phyloP scores from a whole-genome alignment of 768 basidiomycete species.

The Agaricus sinodeliciosus region DNA sequence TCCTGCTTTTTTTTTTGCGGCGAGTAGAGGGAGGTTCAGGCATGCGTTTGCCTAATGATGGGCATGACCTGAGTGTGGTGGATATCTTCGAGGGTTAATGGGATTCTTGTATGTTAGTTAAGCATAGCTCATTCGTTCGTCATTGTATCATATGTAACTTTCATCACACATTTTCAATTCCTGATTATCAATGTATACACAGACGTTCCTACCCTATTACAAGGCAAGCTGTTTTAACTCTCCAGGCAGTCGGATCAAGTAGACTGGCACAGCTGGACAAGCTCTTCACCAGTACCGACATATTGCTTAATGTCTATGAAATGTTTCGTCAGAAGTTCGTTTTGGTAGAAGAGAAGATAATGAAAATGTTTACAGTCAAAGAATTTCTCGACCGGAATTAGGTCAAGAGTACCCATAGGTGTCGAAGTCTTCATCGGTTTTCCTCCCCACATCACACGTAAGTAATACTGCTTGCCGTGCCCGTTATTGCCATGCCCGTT shows the following conservation, averaged over 20 bases:
- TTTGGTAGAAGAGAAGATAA: neutral
- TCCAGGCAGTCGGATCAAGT: too few relatives aligned
- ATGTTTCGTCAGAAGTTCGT: too few relatives aligned
- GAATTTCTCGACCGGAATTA: slow-evolving; percentile 36
- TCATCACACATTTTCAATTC: neutral
- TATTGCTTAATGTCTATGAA: slow-evolving; percentile 32
- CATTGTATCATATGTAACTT: neutral
- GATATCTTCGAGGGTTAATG: too few relatives aligned
- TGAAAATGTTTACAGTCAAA: slow-evolving; percentile 33
- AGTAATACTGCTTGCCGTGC: slow-evolving; percentile 17
- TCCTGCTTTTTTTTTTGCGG: too few relatives aligned
- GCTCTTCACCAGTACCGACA: slow-evolving; percentile 27
- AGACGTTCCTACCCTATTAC: too few relatives aligned
- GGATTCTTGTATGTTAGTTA: too few relatives aligned
- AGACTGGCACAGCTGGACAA: slow-evolving; percentile 16
- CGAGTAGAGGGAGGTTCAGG: neutral
- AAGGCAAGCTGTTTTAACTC: too few relatives aligned
- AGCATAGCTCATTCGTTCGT: too few relatives aligned
- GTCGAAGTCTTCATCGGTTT: slow-evolving; percentile 43
- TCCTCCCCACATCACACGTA: slow-evolving; percentile 47
- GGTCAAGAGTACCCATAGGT: slow-evolving; percentile 37
- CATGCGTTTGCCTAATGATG: neutral
- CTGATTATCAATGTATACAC: neutral
- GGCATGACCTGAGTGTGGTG: neutral
- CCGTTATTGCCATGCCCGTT: too few relatives aligned